phyloP scores from a whole-genome alignment of 2,329 filamentous ascomycete species.

The Trichoderma atroviride region DNA sequence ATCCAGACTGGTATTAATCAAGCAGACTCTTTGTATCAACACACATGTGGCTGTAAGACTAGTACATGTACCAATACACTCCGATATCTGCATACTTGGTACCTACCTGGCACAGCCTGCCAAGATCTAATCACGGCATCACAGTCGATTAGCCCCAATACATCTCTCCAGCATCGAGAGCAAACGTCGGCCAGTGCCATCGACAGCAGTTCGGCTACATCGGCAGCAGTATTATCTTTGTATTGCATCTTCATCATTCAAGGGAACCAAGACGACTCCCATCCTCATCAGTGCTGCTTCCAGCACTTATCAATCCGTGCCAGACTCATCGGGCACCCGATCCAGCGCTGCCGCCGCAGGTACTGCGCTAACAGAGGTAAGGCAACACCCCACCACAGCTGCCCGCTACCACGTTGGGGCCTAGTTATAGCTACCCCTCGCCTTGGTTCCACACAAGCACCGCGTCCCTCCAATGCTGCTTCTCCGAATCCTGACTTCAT shows the following conservation, averaged over 20 bases:
- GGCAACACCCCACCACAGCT: slow-evolving; percentile 22
- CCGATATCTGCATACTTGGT: too few species aligned
- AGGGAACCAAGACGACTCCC: not conserved
- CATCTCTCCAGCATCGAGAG: not conserved
- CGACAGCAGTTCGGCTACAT: not conserved
- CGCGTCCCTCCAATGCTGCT: slow-evolving; percentile 40
- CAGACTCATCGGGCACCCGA: not conserved
- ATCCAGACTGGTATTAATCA: not conserved
- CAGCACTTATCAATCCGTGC: not conserved
- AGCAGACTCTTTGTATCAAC: not conserved
- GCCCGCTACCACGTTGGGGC: slow-evolving; percentile 3
- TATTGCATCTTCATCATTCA: not conserved
- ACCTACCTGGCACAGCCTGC: not conserved
- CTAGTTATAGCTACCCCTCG: slow-evolving; percentile 29
- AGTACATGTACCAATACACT: too few species aligned
- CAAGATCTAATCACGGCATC: not conserved
- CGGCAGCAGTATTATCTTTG: not conserved
- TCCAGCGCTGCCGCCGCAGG: slow-evolving; percentile 14
- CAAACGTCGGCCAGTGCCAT: not conserved
- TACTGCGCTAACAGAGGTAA: slow-evolving; percentile 27
- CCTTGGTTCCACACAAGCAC: slow-evolving; percentile 44
- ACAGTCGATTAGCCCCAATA: not conserved
- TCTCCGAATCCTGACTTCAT: slow-evolving; percentile 31
- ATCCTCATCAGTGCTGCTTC: not conserved
- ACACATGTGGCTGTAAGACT: not conserved